Conservation (phyloP, 75 land plant genomes). For the Azolla pinnata region DNA sequence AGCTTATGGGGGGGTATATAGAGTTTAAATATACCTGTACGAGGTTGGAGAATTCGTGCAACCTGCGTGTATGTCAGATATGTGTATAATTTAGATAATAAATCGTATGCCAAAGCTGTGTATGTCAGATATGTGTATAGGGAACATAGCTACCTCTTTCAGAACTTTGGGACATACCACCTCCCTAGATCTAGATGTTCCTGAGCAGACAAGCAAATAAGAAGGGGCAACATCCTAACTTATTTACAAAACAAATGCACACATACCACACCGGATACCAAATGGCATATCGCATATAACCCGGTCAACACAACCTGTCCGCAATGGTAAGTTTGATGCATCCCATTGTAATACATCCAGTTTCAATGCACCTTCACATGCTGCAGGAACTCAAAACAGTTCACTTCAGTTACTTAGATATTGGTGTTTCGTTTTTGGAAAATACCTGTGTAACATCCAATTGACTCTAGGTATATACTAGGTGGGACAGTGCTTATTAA, state of each 20-base stretch:
- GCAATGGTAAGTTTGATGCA: conserved; percentile 33
- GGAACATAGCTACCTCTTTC: conserved; percentile 12
- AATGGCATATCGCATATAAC: conserved; percentile 46
- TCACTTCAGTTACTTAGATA: too few species aligned
- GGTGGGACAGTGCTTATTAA: too few species aligned
- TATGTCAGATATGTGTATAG: neutral
- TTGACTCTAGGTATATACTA: too few species aligned
- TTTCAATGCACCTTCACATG: too few species aligned
- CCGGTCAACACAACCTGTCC: conserved; percentile 29
- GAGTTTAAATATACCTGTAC: too few species aligned
- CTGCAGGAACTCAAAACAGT: too few species aligned
- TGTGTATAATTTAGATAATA: neutral
- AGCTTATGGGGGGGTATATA: neutral
- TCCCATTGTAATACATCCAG: conserved; percentile 39
- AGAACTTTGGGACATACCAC: conserved; percentile 19
- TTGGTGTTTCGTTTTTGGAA: too few species aligned
- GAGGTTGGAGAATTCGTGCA: conserved; percentile 13
- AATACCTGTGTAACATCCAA: too few species aligned
- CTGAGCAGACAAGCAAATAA: conserved; percentile 3
- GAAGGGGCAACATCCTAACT: neutral
- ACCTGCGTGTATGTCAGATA: too few species aligned
- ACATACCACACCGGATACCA: conserved; percentile 45
- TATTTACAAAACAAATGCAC: neutral
- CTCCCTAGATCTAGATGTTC: conserved; percentile 14
- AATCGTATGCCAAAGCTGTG: neutral